Evolutionary conservation across 768 basidiomycete genomes (phyloP).

Genomic region (Holtermanniella nyarrowii): DNA sequence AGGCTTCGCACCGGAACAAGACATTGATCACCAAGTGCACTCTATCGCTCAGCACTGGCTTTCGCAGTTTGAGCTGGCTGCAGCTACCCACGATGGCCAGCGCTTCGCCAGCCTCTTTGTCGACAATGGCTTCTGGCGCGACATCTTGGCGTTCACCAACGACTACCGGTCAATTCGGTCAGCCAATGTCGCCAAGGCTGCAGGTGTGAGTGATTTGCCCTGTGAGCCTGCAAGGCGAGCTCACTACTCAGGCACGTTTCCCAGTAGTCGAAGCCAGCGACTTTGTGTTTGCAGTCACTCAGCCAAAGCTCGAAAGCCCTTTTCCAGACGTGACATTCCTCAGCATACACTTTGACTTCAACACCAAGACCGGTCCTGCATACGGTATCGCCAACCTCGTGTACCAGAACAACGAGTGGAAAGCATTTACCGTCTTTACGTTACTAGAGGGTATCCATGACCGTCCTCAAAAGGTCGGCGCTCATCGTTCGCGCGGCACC

Average conservation of each 20-base stretch:
- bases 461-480: conserved; percentile 48
- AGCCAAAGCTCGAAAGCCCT: conserved; percentile 16
- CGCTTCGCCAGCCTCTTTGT: conserved; percentile 18
- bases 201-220: too few species aligned
- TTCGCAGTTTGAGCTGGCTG: conserved; percentile 16
- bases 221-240: conserved; percentile 46
- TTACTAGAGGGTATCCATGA: conserved; percentile 51
- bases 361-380: conserved; percentile 33
- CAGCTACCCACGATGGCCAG: conserved; percentile 11
- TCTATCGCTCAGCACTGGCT: conserved; percentile 25
- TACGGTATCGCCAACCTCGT: conserved; percentile 20
- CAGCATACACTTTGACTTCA: conserved; percentile 51
- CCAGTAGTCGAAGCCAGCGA: conserved; percentile 10
- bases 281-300: too few species aligned
- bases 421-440: conserved; percentile 53
- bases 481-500: conserved; percentile 44
- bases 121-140: conserved; percentile 47
- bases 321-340: conserved; percentile 51
- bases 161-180: conserved; percentile 49
- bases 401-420: conserved; percentile 46
- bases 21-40: conserved; percentile 19
- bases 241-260: conserved; percentile 36
- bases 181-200: conserved; percentile 38
- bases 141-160: conserved; percentile 56
- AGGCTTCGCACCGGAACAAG: conserved; percentile 18